These are phyloP conservation scores for Aspergillus viridinutans DNA, from an alignment of 2,329 filamentous ascomycete genomes.

Conservation along the genomic window DNA sequence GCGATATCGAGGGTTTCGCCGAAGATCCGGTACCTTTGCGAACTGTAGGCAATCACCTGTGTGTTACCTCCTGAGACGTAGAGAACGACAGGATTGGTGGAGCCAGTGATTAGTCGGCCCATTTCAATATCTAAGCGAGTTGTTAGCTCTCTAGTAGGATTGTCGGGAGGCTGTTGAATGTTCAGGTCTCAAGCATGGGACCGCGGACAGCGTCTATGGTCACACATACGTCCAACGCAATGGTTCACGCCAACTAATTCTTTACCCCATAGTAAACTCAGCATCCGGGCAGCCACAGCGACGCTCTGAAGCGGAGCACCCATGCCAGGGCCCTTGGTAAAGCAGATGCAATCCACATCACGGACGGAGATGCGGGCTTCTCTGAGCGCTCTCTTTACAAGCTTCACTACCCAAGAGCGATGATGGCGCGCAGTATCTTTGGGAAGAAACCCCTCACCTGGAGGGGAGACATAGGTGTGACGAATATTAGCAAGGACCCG, in stretches of 20 bases:
- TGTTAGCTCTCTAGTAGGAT: neutral
- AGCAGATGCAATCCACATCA: slow-evolving; percentile 89
- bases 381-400: slow-evolving; percentile 75
- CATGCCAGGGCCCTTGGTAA: slow-evolving; percentile 94
- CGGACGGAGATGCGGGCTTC: slow-evolving; percentile 59
- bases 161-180: neutral
- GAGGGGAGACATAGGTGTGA: slow-evolving; percentile 87
- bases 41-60: slow-evolving; percentile 94
- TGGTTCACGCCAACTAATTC: slow-evolving; percentile 95
- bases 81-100: slow-evolving; percentile 85
- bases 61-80: slow-evolving; percentile 97
- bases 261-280: slow-evolving; percentile 79
- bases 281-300: slow-evolving; percentile 76
- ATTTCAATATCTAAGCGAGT: slow-evolving; percentile 75
- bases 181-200: neutral
- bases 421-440: slow-evolving; percentile 96
- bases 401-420: slow-evolving; percentile 72
- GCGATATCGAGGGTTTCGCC: slow-evolving; percentile 97
- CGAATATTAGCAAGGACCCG: slow-evolving; percentile 87
- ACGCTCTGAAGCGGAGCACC: slow-evolving; percentile 85
- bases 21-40: slow-evolving; percentile 93
- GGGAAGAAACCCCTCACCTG: slow-evolving; percentile 89
- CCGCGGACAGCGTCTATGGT: neutral
- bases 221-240: slow-evolving; percentile 71
- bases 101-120: slow-evolving; percentile 88